These are phyloP conservation scores for Boeremia exigua DNA, from an alignment of 2,329 filamentous ascomycete species.

Conservation along the genomic window DNA sequence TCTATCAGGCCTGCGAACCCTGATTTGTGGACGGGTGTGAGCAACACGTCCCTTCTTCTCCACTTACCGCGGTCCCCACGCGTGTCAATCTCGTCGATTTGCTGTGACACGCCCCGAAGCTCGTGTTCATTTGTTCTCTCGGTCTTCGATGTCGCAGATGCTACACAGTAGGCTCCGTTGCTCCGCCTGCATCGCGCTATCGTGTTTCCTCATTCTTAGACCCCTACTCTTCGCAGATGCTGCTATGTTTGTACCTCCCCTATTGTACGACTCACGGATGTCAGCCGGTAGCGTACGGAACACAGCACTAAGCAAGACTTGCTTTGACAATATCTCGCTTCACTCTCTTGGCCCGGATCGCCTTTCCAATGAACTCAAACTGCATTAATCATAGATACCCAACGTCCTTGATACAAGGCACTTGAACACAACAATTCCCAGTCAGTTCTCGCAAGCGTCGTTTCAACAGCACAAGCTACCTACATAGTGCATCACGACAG, in stretches of 20 bases:
- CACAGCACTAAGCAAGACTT: conserved; percentile 1
- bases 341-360: not conserved
- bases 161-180: not conserved
- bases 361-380: not conserved
- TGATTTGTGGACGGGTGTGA: conserved; percentile 5
- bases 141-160: not conserved
- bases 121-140: not conserved
- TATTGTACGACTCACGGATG: not conserved
- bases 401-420: not conserved
- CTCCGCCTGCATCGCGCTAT: not conserved
- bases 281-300: not conserved
- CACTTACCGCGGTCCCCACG: conserved; percentile 8
- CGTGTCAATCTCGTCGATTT: conserved; percentile 4
- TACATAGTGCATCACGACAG: not conserved
- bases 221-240: not conserved
- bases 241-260: conserved; percentile 3
- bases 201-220: not conserved
- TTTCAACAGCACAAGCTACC: not conserved
- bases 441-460: not conserved
- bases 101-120: conserved; percentile 3
- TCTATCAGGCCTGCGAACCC: not conserved
- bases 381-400: too few relatives aligned
- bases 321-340: not conserved
- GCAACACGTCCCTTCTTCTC: not conserved
- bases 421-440: not conserved